Conservation (phyloP, 2,329 filamentous ascomycete species). For the Cytospora paraplurivora region DNA sequence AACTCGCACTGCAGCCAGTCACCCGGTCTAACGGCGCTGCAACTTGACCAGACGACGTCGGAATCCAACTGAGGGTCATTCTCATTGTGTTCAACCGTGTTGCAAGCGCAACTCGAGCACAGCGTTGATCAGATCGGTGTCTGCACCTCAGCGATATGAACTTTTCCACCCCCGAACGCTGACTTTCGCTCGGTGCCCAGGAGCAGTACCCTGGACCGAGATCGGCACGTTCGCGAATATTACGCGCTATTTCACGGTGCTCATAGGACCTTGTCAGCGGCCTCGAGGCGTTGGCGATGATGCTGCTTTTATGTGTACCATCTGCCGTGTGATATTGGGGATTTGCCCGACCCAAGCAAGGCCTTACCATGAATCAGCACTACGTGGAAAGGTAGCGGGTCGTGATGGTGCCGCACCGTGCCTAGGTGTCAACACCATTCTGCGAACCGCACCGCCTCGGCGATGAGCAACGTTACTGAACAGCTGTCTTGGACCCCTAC, state of each 20-base stretch:
- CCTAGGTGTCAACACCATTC: neutral
- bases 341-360: conserved; percentile 1
- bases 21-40: conserved; percentile 17
- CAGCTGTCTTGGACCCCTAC: neutral
- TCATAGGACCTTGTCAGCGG: neutral
- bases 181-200: neutral
- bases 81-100: neutral
- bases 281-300: neutral
- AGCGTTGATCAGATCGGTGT: neutral
- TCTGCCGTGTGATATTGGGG: neutral
- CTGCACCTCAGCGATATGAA: neutral
- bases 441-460: neutral
- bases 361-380: conserved; percentile 2
- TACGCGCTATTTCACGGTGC: neutral
- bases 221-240: neutral
- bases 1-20: conserved; percentile 23
- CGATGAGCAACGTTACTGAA: neutral
- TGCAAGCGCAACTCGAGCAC: conserved; percentile 16
- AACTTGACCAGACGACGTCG: conserved; percentile 18
- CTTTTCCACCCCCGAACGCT: conserved; percentile 6
- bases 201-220: conserved; percentile 13
- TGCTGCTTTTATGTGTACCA: conserved; percentile 1
- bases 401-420: neutral
- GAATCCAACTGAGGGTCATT: conserved; percentile 1
- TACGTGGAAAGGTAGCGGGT: neutral